These are phyloP conservation scores for Podospora conica DNA, from an alignment of 495 filamentous ascomycete species.

Conservation along the genomic window DNA sequence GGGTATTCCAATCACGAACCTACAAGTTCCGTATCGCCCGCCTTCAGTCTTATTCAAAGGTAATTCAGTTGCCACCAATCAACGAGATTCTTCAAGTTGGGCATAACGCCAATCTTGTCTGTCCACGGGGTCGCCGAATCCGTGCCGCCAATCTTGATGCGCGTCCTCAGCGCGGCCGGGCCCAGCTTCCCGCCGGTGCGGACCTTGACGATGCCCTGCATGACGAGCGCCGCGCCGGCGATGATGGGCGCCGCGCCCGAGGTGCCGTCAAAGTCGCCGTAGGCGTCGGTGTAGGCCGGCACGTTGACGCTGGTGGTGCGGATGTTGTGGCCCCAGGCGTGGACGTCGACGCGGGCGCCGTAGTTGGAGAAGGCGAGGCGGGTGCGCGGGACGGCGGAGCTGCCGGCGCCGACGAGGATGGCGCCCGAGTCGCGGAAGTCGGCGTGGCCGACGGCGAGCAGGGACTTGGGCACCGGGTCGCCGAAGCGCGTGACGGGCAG, in stretches of 20 bases:
- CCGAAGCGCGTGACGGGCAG: slow-evolving; percentile 3
- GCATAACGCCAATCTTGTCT: slow-evolving; percentile 7
- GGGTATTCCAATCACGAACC: not conserved
- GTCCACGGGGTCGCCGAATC: not conserved
- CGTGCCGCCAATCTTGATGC: slow-evolving; percentile 8
- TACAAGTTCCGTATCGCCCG: not conserved
- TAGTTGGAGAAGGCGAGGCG: slow-evolving; percentile 12
- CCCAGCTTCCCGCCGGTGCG: slow-evolving; percentile 5
- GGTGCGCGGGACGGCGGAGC: slow-evolving; percentile 5
- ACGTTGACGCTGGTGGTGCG: slow-evolving; percentile 11
- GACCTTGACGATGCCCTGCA: slow-evolving; percentile 15
- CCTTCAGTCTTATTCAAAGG: no score
- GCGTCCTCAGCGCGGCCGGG: slow-evolving; percentile 4
- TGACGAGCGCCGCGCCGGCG: slow-evolving; percentile 10
- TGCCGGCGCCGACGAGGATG: slow-evolving; percentile 13
- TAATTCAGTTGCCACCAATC: slow-evolving; percentile 8
- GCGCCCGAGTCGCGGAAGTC: slow-evolving; percentile 21
- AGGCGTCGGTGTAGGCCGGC: slow-evolving; percentile 6
- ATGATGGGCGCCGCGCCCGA: slow-evolving; percentile 17
- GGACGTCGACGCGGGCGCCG: slow-evolving; percentile 17
- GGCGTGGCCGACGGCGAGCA: slow-evolving; percentile 10
- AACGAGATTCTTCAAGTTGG: slow-evolving; percentile 6
- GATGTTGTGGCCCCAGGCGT: slow-evolving; percentile 14
- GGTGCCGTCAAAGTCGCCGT: slow-evolving; percentile 13
- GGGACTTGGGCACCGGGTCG: slow-evolving; percentile 3